Evolutionary conservation across 441 rosid genomes (phyloP).

Genomic region (Daphne laureola): DNA sequence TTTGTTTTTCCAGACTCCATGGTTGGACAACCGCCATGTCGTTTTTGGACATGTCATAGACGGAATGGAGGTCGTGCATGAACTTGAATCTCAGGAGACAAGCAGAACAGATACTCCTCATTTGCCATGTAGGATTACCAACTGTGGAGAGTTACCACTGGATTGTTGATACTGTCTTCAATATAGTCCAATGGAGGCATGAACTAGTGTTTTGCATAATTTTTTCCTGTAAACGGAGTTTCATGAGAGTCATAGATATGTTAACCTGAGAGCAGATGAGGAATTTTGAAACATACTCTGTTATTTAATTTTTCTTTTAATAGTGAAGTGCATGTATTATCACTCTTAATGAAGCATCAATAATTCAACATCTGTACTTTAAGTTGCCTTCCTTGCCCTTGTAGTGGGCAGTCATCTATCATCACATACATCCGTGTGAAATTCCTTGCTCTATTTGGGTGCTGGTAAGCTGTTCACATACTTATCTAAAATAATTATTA

Average conservation of each 20-base stretch:
- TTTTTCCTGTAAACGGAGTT: conserved; percentile 11
- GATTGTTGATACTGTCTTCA: conserved; percentile 30
- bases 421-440: neutral
- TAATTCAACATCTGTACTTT: conserved; percentile 7
- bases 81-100: conserved; percentile 49
- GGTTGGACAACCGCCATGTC: conserved; percentile 66
- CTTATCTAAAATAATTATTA: conserved; percentile 3
- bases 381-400: neutral
- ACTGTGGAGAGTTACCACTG: conserved; percentile 47
- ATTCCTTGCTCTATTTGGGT: conserved; percentile 4
- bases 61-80: conserved; percentile 47
- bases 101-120: conserved; percentile 44
- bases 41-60: conserved; percentile 60
- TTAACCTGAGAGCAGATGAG: conserved; percentile 3
- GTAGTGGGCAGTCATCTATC: neutral
- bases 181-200: neutral
- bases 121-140: conserved; percentile 47
- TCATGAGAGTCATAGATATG: neutral
- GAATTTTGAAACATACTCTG: conserved; percentile 8
- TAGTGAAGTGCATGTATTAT: neutral
- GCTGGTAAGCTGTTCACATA: neutral
- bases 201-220: neutral
- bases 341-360: neutral
- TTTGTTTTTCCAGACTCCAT: conserved; percentile 38
- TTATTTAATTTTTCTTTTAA: neutral